Percentiles rank a stretch among this genome's conserved stretches.
Conservation (phyloP, 2,329 filamentous ascomycete genomes). For the Trichoderma asperellum region DNA sequence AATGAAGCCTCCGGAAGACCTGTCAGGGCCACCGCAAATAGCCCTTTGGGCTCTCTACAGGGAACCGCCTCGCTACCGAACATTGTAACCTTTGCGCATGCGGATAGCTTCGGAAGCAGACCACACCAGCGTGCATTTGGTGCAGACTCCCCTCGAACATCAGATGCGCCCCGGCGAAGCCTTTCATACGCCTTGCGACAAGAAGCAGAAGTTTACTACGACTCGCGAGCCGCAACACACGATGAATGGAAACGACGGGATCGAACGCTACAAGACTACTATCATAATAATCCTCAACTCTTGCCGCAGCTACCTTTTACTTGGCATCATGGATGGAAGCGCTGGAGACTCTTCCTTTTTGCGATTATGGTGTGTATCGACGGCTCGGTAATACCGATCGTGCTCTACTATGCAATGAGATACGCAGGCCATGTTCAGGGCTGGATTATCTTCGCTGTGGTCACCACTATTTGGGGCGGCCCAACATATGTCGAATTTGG, state of each 20-base stretch:
- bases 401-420: conserved; percentile 56
- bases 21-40: not conserved
- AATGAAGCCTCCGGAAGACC: not conserved
- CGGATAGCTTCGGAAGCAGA: not conserved
- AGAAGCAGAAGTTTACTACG: conserved; percentile 46
- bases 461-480: conserved; percentile 59
- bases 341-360: conserved; percentile 52
- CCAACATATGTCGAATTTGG: conserved; percentile 59
- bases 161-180: conserved; percentile 38
- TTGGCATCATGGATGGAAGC: conserved; percentile 47
- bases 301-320: conserved; percentile 48
- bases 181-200: conserved; percentile 43
- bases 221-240: conserved; percentile 45
- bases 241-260: conserved; percentile 43
- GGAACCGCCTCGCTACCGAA: conserved; percentile 1
- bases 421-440: conserved; percentile 46
- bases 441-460: conserved; percentile 55
- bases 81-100: not conserved
- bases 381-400: conserved; percentile 51
- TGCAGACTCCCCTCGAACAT: conserved; percentile 1
- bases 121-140: not conserved
- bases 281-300: conserved; percentile 44
- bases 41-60: not conserved
- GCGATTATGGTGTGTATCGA: conserved; percentile 53
- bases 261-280: conserved; percentile 46